Base-by-base conservation (phyloP, 441 rosid species). In the Gossypium schwendimanii region DNA sequence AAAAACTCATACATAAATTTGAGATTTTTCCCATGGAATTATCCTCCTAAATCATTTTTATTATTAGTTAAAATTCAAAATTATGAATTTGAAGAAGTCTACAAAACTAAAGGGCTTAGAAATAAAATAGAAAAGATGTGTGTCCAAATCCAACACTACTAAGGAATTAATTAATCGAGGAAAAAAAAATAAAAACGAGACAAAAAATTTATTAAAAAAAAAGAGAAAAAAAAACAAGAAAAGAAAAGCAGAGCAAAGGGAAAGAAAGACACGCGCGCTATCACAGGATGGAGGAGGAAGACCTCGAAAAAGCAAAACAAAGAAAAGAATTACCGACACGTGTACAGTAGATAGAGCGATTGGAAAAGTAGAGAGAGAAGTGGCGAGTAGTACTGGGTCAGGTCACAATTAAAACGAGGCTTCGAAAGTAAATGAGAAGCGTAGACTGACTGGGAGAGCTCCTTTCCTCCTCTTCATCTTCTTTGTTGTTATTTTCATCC, bases 321-420 rank as follows among this genome's bases (percentile, higher is more conserved):
- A 59, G 10, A 8, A 15, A 26, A 47, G 6, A 41, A 4, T 7
- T 55, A 8, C 0, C 2, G 47, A 76, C 80, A 71, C 80, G 80
- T 76, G 78, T 69, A 61, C 0, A 23, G 1, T 0, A 62, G 4
- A 2, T 1, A 18, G 0, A 24, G 82, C 84, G 82, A 68, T 64
- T 81, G 58, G 0, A n/a, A 1, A 0, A 1, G 8, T 24, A 7
- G 31, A 2, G 0, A n/a, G 26, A 36, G 31, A 55, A 58, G 20
- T 53, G 57, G 74, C 75, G 77, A 62, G 78, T 77, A 59, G 66
- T 26, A 44, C 74, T 52, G 49, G 54, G 49, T 52, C 33, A 26
- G 73, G 71, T 72, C 81, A 28, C 77, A 77, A 73, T 71, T 73
- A 79, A 81, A 81, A 77, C 75, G 81, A 75, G 87, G 73, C 77